Evolutionary conservation across 352 stramenopile genomes (phyloP), one percentile per base, ranked within the genome.

Genomic region (Phytophthora sojae): DNA sequence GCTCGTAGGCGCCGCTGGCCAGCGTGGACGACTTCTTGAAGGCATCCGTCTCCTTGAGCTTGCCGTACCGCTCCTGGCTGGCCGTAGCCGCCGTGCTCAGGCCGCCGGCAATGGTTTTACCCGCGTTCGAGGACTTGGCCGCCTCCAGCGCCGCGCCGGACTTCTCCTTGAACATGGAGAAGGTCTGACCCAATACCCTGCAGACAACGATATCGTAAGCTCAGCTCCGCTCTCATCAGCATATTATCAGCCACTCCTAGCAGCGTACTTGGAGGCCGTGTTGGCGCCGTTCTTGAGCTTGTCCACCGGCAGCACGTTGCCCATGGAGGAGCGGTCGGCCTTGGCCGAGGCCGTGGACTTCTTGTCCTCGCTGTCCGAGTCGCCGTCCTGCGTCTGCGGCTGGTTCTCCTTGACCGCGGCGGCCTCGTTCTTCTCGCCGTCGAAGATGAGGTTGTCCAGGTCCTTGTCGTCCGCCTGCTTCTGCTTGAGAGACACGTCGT

Each of bases 241-340:
- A 4, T 7, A 47, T 4, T 6, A n/a, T 47, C 39, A 47, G 39
- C 14, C 32, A 39, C 32, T 39, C 32, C 5, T 47, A 3, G 39
- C 14, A 2, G 78, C 83, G 30, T 62, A 94, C 88, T 94, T 94
- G 56, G 80, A 82, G 30, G 89, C 89, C 1, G 85, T 94, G 30
- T 75, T 86, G 5, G 89, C 89, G 55, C 89, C 89, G 66, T 96
- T 96, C 85, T 96, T 96, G 67, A 96, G 78, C 79, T 95, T 95
- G 65, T 96, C 89, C 25, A 96, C 86, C 0, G 89, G 89, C 23
- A 96, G 69, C 11, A 94, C 88, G 60, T 96, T 95, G 57, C 75
- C 79, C 17, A 96, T 50, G 1, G 89, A 95, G 8, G 89, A 80
- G 52, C 83, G 81, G 45, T 85, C 77, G 37, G 67, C 57, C 71